Evolutionary conservation across 176 grass and related monocot species (phyloP).

Genomic region (Hordeum vulgare): DNA sequence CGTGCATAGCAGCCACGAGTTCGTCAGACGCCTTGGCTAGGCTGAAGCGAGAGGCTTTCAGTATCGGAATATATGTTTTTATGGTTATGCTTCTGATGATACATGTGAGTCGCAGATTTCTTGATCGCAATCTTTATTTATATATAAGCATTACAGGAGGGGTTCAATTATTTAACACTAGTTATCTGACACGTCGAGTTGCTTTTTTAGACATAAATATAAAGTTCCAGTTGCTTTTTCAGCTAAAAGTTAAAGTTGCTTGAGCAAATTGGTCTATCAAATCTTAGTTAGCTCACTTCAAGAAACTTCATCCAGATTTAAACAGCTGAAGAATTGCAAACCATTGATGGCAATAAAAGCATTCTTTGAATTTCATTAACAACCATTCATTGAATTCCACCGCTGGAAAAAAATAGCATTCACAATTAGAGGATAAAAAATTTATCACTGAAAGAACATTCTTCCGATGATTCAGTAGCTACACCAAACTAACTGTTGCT

Average conservation of each 20-base stretch:
- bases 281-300: not conserved
- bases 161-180: not conserved
- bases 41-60: too few relatives aligned
- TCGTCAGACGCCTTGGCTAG: too few relatives aligned
- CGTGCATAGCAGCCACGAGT: too few relatives aligned
- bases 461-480: not conserved
- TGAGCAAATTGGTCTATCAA: not conserved
- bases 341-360: not conserved
- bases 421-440: not conserved
- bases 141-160: not conserved
- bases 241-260: not conserved
- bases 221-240: not conserved
- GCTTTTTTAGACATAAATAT: not conserved
- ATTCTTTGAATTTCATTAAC: not conserved
- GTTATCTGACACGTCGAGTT: not conserved
- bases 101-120: not conserved
- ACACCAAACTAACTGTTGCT: not conserved
- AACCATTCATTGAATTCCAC: too few relatives aligned
- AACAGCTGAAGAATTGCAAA: not conserved
- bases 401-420: not conserved
- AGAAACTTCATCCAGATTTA: not conserved
- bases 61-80: not conserved
- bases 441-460: not conserved
- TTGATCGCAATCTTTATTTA: not conserved
- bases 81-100: not conserved